A percentile compares a stretch with the other conserved stretches of the same genome.
phyloP scores from a whole-genome alignment of 2,329 filamentous ascomycete species.

The Botrytis fabae region DNA sequence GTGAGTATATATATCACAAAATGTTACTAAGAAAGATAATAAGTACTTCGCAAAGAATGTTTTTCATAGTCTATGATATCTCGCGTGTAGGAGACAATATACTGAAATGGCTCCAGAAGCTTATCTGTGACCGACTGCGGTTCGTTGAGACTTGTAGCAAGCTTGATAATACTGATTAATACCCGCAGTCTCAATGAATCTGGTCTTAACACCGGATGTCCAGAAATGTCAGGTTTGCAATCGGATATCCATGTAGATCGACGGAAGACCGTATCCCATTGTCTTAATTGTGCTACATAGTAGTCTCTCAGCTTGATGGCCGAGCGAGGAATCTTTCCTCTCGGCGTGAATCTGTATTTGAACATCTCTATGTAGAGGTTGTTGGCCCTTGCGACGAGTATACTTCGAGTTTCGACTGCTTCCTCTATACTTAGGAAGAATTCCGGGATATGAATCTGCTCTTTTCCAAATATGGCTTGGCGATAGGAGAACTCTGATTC shows the following conservation, averaged over 20 bases:
- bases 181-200: slow-evolving; percentile 14
- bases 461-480: slow-evolving; percentile 35
- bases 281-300: slow-evolving; percentile 16
- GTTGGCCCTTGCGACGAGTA: slow-evolving; percentile 44
- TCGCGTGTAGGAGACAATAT: slow-evolving; percentile 10
- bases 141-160: slow-evolving; percentile 22
- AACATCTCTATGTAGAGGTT: slow-evolving; percentile 38
- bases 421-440: slow-evolving; percentile 45
- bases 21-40: neutral
- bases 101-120: slow-evolving; percentile 11
- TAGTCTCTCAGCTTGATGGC: slow-evolving; percentile 12
- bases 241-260: slow-evolving; percentile 2
- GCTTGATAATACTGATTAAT: neutral
- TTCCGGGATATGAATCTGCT: slow-evolving; percentile 10
- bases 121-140: slow-evolving; percentile 6
- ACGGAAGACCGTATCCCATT: slow-evolving; percentile 12
- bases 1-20: neutral
- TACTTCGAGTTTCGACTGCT: slow-evolving; percentile 27
- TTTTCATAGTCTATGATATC: slow-evolving; percentile 16
- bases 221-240: neutral
- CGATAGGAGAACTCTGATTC: slow-evolving; percentile 62
- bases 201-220: slow-evolving; percentile 6
- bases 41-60: neutral
- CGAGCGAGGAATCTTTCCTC: slow-evolving; percentile 23
- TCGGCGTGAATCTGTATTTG: slow-evolving; percentile 41